Percentiles rank a stretch among this genome's conserved stretches.
Evolutionary conservation across 2,329 filamentous ascomycete genomes (phyloP).

Genomic region (Amylocarpus encephaloides): DNA sequence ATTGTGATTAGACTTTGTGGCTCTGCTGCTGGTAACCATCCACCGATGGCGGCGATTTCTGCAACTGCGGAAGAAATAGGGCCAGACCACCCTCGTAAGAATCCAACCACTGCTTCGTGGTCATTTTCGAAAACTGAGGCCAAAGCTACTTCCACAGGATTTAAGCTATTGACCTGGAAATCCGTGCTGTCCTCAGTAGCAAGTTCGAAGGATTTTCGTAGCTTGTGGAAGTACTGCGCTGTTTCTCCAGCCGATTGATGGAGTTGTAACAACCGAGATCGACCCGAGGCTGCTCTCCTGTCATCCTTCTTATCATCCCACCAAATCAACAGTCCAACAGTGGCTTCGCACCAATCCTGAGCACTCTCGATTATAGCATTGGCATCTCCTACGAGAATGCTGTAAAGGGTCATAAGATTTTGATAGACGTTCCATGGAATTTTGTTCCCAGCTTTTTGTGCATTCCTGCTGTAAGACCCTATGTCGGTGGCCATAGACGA

Average conservation of each 20-base stretch:
- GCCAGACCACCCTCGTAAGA: slow-evolving; percentile 75
- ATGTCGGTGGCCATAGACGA: slow-evolving; percentile 43
- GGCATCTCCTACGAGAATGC: slow-evolving; percentile 69
- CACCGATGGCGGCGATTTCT: slow-evolving; percentile 75
- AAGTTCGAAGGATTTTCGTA: slow-evolving; percentile 62
- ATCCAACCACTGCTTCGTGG: slow-evolving; percentile 64
- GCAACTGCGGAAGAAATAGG: slow-evolving; percentile 71
- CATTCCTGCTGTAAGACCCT: slow-evolving; percentile 60
- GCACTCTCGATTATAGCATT: slow-evolving; percentile 70
- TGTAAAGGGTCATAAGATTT: slow-evolving; percentile 73
- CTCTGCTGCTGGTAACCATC: slow-evolving; percentile 66
- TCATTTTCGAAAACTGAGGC: slow-evolving; percentile 81
- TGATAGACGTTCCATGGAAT: slow-evolving; percentile 90
- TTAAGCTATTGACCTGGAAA: slow-evolving; percentile 70
- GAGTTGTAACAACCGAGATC: slow-evolving; percentile 19
- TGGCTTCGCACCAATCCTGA: slow-evolving; percentile 90
- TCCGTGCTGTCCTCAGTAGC: slow-evolving; percentile 61
- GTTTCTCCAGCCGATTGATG: slow-evolving; percentile 39
- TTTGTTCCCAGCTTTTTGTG: slow-evolving; percentile 69
- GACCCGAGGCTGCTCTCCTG: slow-evolving; percentile 23
- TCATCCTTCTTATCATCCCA: slow-evolving; percentile 75
- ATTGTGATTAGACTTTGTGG: slow-evolving; percentile 49
- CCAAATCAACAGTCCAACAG: slow-evolving; percentile 78
- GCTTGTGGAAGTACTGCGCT: slow-evolving; percentile 66
- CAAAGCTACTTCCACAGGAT: slow-evolving; percentile 72